Evolutionary conservation across 495 filamentous ascomycete species (phyloP), one percentile per base, ranked within the genome.

Genomic region (Penicillium bialowiezense): DNA sequence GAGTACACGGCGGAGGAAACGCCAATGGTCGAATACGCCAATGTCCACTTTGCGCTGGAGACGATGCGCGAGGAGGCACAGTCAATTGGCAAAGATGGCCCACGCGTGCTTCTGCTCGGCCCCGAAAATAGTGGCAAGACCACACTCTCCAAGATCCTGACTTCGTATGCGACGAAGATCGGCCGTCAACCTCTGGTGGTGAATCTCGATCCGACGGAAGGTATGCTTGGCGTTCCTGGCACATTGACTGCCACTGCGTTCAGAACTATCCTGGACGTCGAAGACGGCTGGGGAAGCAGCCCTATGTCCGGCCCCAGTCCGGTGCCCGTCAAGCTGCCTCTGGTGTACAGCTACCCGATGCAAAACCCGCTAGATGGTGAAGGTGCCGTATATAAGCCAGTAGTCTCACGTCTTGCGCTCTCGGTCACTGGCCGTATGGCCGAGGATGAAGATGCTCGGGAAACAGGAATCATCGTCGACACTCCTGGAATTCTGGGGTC

Each of bases 311-410:
- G 91, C 2, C 91, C 95, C 6, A 93, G 85, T 51, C 79, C 83
- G 10, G 80, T 93, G 13, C 90, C 93, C 1, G 88, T 96, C 19
- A 97, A 96, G 71, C 70, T 93, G 55, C 95, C 95, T 15, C 68
- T 97, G 45, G 89, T 91, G n/a, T 97, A 96, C 58, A 88, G 88
- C 57, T 91, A 90, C 67, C 91, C 91, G 8, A 73, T 88, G 44
- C 74, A 81, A 33, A 85, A 74, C 50, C 83, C 89, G 3, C 57
- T 74, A 9, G 86, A 93, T 51, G 87, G 89, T 6, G 87, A 91
- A 43, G 72, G 79, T 21, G 76, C 74, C 34, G 62, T 91, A 10
- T 96, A 84, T 64, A 87, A 82, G 66, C 81, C 84, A 1, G 62
- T 97, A 48, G 69, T 88, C 33, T 87, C 85, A 28, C 77, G 89